A percentile compares a stretch with the other conserved stretches of the same genome.
phyloP scores from a whole-genome alignment of 1,284 basidiomycete species.

The Vanrija humicola region DNA sequence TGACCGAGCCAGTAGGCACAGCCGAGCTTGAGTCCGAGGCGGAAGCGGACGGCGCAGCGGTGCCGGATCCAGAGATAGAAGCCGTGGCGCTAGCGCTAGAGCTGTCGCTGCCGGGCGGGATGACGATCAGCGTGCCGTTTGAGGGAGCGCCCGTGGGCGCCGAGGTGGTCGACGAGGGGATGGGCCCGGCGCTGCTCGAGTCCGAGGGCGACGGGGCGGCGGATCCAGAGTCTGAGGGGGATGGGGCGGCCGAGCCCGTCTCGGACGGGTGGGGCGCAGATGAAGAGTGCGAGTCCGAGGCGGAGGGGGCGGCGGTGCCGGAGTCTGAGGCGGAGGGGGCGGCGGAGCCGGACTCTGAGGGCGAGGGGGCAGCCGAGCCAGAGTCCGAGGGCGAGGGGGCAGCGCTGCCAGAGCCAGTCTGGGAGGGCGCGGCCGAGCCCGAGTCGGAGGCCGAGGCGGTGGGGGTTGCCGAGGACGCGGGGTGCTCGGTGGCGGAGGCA shows the following conservation, averaged over 20 bases:
- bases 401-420: not conserved
- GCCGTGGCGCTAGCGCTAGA: too few species aligned
- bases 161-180: not conserved
- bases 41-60: constrained; percentile 1
- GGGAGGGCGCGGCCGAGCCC: not conserved
- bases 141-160: not conserved
- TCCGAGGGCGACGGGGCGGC: constrained; percentile 1
- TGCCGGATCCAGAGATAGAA: not conserved
- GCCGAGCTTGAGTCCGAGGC: not conserved
- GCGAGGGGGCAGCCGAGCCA: constrained; percentile 1
- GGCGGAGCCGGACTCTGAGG: not conserved
- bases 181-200: not conserved
- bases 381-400: not conserved
- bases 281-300: not conserved
- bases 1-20: not conserved
- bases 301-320: constrained; percentile 2
- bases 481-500: not conserved
- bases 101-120: too few species aligned
- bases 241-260: not conserved
- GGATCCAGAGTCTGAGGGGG: constrained; percentile 1
- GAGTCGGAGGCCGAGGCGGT: not conserved
- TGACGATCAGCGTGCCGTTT: not conserved
- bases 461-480: not conserved
- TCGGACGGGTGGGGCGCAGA: not conserved
- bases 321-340: not conserved